A percentile compares a stretch with the other conserved stretches of the same genome.
phyloP scores from a whole-genome alignment of 2,329 filamentous ascomycete genomes.

The Coniella lustricola region DNA sequence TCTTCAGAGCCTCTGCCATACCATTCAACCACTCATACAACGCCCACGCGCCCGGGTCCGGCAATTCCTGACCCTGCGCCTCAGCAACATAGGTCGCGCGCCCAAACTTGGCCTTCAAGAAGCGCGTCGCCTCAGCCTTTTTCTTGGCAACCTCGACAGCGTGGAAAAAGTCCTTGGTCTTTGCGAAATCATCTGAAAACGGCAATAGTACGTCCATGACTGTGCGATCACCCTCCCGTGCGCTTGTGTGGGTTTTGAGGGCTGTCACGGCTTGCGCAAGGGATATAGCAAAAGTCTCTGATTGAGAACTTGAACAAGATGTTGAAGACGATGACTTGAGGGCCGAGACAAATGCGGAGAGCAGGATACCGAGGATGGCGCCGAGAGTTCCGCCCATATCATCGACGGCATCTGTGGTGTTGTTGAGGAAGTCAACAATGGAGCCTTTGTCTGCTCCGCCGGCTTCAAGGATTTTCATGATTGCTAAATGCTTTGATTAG shows the following conservation, averaged over 20 bases:
- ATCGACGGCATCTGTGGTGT: conserved; percentile 26
- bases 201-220: conserved; percentile 11
- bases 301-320: neutral
- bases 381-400: conserved; percentile 28
- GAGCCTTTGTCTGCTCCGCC: conserved; percentile 21
- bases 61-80: conserved; percentile 22
- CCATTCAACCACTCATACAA: conserved; percentile 20
- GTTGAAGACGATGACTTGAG: conserved; percentile 3
- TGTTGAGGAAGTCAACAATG: conserved; percentile 22
- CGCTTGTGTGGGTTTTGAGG: conserved; percentile 18
- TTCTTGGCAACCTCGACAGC: conserved; percentile 19
- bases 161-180: conserved; percentile 6
- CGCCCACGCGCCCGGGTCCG: conserved; percentile 27
- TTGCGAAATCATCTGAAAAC: conserved; percentile 15
- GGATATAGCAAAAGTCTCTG: conserved; percentile 9
- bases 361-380: conserved; percentile 21
- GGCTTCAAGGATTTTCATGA: conserved; percentile 6
- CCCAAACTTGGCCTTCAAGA: conserved; percentile 23
- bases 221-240: conserved; percentile 19
- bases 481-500: neutral
- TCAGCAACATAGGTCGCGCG: conserved; percentile 25
- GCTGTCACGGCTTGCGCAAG: conserved; percentile 12
- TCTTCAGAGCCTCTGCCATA: conserved; percentile 4
- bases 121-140: conserved; percentile 24
- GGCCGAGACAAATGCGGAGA: conserved; percentile 18